Evolutionary conservation across 2,329 filamentous ascomycete genomes (phyloP).

Genomic region (Botrytis fragariae): DNA sequence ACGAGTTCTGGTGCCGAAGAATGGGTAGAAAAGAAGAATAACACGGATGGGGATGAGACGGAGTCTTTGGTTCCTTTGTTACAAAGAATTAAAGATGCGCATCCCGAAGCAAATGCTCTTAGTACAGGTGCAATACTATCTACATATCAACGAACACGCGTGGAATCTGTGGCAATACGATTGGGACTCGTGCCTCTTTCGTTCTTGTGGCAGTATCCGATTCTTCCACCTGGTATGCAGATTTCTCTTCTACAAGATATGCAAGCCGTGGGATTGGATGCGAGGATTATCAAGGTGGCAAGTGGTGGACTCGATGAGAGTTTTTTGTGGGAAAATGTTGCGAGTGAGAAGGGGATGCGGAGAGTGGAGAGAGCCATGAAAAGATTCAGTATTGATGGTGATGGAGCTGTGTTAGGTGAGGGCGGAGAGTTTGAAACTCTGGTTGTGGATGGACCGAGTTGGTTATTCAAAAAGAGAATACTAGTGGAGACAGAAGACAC

Average conservation of each 20-base stretch:
- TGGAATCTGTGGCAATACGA: slow-evolving; percentile 85
- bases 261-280: slow-evolving; percentile 72
- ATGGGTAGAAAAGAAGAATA: not conserved
- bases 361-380: slow-evolving; percentile 54
- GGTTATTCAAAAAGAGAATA: slow-evolving; percentile 71
- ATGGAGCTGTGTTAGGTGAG: slow-evolving; percentile 79
- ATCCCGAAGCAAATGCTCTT: slow-evolving; percentile 82
- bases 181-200: slow-evolving; percentile 80
- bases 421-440: slow-evolving; percentile 96
- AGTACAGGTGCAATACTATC: slow-evolving; percentile 90
- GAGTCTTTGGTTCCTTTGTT: slow-evolving; percentile 81
- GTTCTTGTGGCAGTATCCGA: slow-evolving; percentile 89
- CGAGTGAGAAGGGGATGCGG: slow-evolving; percentile 50
- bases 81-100: slow-evolving; percentile 58
- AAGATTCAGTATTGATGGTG: slow-evolving; percentile 63
- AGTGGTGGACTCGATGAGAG: slow-evolving; percentile 81
- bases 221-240: slow-evolving; percentile 54
- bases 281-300: slow-evolving; percentile 92
- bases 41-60: slow-evolving; percentile 66
- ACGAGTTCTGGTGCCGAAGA: slow-evolving; percentile 27
- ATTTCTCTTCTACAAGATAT: slow-evolving; percentile 73
- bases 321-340: slow-evolving; percentile 79
- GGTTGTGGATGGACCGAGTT: slow-evolving; percentile 73
- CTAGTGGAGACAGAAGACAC: slow-evolving; percentile 54
- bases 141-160: slow-evolving; percentile 92